These are phyloP conservation scores for Penicillium sp. DNA, from an alignment of 2,329 filamentous ascomycete genomes.

Conservation along the genomic window DNA sequence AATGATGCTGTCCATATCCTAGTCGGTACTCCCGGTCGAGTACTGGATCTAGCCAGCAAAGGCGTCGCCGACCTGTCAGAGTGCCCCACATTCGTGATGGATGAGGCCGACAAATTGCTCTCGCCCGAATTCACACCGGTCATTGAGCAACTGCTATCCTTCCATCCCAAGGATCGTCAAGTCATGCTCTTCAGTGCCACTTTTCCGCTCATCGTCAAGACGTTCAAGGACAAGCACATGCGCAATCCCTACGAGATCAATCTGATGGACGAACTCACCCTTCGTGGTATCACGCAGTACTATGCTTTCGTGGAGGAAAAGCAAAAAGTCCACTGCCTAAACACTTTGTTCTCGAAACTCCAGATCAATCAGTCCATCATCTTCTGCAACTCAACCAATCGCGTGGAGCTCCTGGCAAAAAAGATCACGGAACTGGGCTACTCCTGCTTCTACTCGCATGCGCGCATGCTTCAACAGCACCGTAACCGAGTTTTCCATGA, in stretches of 20 bases:
- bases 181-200: conserved; percentile 99
- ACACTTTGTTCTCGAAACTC: conserved; percentile 97
- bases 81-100: conserved; percentile 98
- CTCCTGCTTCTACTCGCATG: conserved; percentile 99
- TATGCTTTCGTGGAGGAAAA: conserved; percentile 99
- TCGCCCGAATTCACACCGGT: conserved; percentile 96
- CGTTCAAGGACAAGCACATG: conserved; percentile 99
- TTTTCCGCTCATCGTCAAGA: conserved; percentile 94
- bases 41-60: conserved; percentile 93
- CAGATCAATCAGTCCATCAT: conserved; percentile 99
- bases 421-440: conserved; percentile 99
- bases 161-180: conserved; percentile 95
- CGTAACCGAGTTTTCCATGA: conserved; percentile 99
- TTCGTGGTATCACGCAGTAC: conserved; percentile 97
- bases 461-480: conserved; percentile 94
- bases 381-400: conserved; percentile 99
- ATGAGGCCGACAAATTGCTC: conserved; percentile 96
- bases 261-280: conserved; percentile 97
- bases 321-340: conserved; percentile 97
- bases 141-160: conserved; percentile 91
- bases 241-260: conserved; percentile 96
- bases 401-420: conserved; percentile 94
- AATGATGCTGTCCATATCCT: conserved; percentile 95
- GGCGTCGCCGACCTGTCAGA: conserved; percentile 93
- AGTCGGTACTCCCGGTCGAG: conserved; percentile 93